Evolutionary conservation across 2,329 filamentous ascomycete genomes (phyloP), one percentile per base, ranked within the genome.

Genomic region (Nemania sp.): DNA sequence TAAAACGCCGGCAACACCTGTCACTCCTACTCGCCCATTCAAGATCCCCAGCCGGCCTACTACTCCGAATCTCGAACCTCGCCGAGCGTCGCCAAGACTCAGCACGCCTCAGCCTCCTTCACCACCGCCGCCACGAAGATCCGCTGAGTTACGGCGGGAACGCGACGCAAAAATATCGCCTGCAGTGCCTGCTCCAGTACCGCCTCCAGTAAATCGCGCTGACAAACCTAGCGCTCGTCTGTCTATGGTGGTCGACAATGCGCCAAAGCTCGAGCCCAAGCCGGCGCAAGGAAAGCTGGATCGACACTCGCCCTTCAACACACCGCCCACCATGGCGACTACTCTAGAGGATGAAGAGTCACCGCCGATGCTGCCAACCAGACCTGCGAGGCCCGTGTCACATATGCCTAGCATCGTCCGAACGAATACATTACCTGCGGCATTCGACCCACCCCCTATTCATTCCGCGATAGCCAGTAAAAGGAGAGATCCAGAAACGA

Each of bases 141-240:
- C 84, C n/a, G 79, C 70, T 5, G 84, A 86, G 65, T 61, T 82
- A 3, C 77, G 76, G 52, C 74, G 82, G 51, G 78, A 82, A 1
- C 72, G 73, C 15, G 77, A 80, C 26, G 44, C 63, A 57, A 77
- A 54, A 34, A 45, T 61, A 9, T 56, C 70, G 48, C 71, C 73
- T 22, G 78, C 79, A 4, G 69, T 78, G 9, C 89, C 90, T 8
- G 90, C 91, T 4, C 88, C 89, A 1, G 80, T 92, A 31, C 89
- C 90, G 8, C 90, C 91, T 4, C 88, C 89, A 1, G 80, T 92
- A 31, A 94, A 95, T 68, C 84, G 92, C 49, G 84, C 86, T 24
- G 89, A 90, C 34, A 96, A 95, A 70, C 87, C 88, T 3, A 86
- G 83, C 64, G 80, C 88, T 49, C 78, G 78, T 9, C 69, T 72